Conservation (phyloP, 2,329 filamentous ascomycete species). For the Drechslerella dactyloides region DNA sequence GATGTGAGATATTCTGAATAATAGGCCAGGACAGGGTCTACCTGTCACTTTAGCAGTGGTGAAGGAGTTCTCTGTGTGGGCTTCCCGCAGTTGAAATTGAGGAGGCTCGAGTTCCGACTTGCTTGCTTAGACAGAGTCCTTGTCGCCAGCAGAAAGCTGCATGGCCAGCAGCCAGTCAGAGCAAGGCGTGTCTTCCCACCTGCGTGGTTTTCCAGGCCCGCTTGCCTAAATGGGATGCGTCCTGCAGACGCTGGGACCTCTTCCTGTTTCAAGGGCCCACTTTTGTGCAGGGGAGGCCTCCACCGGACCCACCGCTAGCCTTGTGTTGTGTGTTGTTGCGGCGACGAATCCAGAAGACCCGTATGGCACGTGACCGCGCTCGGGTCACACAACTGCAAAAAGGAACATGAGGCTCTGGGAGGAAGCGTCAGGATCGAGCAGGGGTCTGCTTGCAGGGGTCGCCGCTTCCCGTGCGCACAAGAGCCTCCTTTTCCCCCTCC, state of each 20-base stretch:
- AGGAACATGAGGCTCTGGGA: constrained; percentile 46
- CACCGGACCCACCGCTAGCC: not conserved
- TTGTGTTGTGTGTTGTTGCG: not conserved
- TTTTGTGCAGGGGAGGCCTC: constrained; percentile 18
- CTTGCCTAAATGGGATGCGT: constrained; percentile 48
- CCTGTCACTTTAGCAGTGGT: constrained; percentile 20
- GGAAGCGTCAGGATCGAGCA: not conserved
- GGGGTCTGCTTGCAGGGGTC: constrained; percentile 18
- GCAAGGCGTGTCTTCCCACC: not conserved
- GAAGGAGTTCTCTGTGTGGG: constrained; percentile 22
- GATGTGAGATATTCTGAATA: constrained; percentile 50
- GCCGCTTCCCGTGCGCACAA: constrained; percentile 35
- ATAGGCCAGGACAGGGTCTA: constrained; percentile 35
- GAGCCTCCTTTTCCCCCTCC: constrained; percentile 35
- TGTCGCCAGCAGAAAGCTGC: constrained; percentile 8
- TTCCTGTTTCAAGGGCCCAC: constrained; percentile 50
- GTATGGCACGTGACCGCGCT: not conserved
- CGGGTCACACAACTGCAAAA: constrained; percentile 29
- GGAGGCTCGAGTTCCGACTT: constrained; percentile 24
- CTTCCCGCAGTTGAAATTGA: constrained; percentile 2
- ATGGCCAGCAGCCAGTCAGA: constrained; percentile 13
- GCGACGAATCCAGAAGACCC: too few relatives aligned
- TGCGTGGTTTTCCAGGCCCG: constrained; percentile 46
- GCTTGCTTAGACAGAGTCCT: constrained; percentile 5
- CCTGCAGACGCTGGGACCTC: constrained; percentile 51